phyloP scores from a whole-genome alignment of 148 eudicot genomes.

The Persicaria maculosa region DNA sequence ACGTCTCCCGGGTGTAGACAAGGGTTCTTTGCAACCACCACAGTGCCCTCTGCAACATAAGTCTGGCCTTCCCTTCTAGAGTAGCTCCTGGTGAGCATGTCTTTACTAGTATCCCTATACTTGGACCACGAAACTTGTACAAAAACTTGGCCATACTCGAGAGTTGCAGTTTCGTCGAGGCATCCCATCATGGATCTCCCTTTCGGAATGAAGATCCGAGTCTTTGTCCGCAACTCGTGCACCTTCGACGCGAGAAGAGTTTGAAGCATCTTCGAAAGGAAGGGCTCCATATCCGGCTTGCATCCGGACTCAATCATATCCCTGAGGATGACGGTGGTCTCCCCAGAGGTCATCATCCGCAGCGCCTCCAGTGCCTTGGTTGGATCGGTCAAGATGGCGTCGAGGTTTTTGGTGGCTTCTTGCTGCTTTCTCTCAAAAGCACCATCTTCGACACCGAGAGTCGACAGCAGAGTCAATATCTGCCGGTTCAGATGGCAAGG shows the following conservation, averaged over 20 bases:
- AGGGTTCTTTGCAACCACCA: conserved; percentile 75
- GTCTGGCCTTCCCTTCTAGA: background rate
- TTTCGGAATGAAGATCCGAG: conserved; percentile 44
- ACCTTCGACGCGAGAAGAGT: conserved; percentile 53
- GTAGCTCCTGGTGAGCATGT: conserved; percentile 12
- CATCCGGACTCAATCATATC: conserved; percentile 66
- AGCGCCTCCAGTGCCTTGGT: conserved; percentile 61
- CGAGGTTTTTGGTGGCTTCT: conserved; percentile 55
- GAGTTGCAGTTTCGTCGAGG: conserved; percentile 50
- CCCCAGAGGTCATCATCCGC: conserved; percentile 70
- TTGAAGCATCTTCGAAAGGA: conserved; percentile 72
- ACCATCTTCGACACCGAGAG: conserved; percentile 61
- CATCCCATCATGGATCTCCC: conserved; percentile 75
- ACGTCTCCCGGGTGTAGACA: conserved; percentile 79
- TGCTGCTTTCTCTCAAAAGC: conserved; percentile 68
- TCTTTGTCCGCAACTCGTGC: conserved; percentile 44
- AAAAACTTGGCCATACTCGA: conserved; percentile 75
- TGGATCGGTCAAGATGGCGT: conserved; percentile 54
- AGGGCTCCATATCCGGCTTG: conserved; percentile 60
- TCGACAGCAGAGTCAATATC: conserved; percentile 69
- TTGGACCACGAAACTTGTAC: conserved; percentile 49
- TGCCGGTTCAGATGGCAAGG: conserved; percentile 81
- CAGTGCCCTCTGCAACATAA: conserved; percentile 31
- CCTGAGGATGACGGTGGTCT: conserved; percentile 44
- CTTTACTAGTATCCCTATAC: conserved; percentile 26